These are phyloP conservation scores for Digitaria exilis DNA, from an alignment of 202 grass and related monocot species.

Conservation along the genomic window DNA sequence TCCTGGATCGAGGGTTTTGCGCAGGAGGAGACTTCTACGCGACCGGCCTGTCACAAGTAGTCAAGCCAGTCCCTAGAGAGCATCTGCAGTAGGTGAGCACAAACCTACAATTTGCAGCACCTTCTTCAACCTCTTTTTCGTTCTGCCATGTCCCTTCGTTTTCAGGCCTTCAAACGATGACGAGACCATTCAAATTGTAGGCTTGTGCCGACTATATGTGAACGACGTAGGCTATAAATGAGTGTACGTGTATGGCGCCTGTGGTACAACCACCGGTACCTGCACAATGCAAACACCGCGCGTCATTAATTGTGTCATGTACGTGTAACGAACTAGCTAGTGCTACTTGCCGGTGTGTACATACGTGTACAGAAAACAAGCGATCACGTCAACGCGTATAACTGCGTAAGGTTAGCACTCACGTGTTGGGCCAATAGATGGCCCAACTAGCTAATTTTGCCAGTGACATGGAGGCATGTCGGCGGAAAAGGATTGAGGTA, in stretches of 20 bases:
- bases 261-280: not conserved
- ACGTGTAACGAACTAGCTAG: not conserved
- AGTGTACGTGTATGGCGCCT: not conserved
- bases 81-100: not conserved
- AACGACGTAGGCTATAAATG: too few relatives aligned
- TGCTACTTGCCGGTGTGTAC: not conserved
- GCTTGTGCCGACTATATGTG: not conserved
- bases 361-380: not conserved
- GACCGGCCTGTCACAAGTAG: not conserved
- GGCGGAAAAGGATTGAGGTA: not conserved
- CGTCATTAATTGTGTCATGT: not conserved
- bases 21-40: not conserved
- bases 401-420: not conserved
- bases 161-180: too few relatives aligned
- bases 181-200: not conserved
- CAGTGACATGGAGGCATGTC: not conserved
- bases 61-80: not conserved
- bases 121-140: too few relatives aligned
- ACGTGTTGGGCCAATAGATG: not conserved
- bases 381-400: not conserved
- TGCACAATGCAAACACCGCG: not conserved
- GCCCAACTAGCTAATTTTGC: too few relatives aligned
- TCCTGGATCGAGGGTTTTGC: not conserved
- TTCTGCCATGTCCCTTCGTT: too few relatives aligned
- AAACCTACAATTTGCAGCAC: too few relatives aligned